Evolutionary conservation across 2,329 filamentous ascomycete species (phyloP).

Genomic region (Dactylellina parvicollis): DNA sequence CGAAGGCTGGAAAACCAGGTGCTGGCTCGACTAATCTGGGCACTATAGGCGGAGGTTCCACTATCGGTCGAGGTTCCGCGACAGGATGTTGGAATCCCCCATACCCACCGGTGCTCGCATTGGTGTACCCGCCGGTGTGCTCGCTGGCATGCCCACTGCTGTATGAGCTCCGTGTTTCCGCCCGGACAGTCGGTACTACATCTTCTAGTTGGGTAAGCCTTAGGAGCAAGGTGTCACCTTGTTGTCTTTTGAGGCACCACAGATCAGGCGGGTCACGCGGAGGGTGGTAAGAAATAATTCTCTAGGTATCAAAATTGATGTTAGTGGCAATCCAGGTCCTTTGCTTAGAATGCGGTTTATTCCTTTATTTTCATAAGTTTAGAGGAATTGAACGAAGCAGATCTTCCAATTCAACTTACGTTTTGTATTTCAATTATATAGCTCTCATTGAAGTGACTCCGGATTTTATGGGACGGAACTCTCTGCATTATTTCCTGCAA

Average conservation of each 20-base stretch:
- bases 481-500: constrained; percentile 26
- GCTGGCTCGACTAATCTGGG: too few relatives aligned
- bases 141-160: neutral
- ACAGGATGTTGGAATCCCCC: too few relatives aligned
- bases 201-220: constrained; percentile 11
- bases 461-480: neutral
- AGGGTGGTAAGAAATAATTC: constrained; percentile 13
- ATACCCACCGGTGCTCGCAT: neutral
- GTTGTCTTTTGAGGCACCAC: constrained; percentile 3
- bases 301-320: neutral
- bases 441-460: constrained; percentile 14
- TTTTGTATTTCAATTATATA: constrained; percentile 32
- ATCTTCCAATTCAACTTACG: constrained; percentile 7
- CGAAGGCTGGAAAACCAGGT: neutral
- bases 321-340: neutral
- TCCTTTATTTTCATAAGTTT: too few relatives aligned
- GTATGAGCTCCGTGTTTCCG: neutral
- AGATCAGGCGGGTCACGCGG: neutral
- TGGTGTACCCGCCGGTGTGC: neutral
- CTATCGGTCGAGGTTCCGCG: too few relatives aligned
- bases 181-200: neutral
- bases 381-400: too few relatives aligned
- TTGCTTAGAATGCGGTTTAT: too few relatives aligned
- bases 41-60: too few relatives aligned
- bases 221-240: neutral